Base-by-base conservation (phyloP, 345 rosid species). In the Arabidopsis suecica region DNA sequence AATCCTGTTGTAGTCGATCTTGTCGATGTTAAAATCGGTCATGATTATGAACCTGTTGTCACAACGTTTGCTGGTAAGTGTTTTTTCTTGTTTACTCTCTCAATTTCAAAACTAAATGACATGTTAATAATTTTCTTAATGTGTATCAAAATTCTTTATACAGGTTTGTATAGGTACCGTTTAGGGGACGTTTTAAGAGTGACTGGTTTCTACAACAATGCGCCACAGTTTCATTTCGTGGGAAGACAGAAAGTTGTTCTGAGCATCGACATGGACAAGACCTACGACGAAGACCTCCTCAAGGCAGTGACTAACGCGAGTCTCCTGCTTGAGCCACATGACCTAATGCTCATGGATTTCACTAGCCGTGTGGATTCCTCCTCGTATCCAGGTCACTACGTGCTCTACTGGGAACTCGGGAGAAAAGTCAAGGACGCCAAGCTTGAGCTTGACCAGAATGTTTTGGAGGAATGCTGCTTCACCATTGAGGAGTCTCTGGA, bases 121-220 rank as follows among this genome's bases (percentile, higher is more conserved):
- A 55, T 28, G 7, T 6, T 13, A 55, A 56, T 7, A 7, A 6
- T 56, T 32, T 14, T 30, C 37, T 13, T 28, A 30, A 20, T 8
- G 10, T 9, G 59, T 14, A 44, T 44, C 0, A 6, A 48, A 18
- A 16, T 7, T 28, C 4, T 49, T 0, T 49, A 20, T 28, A 16
- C 83, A 93, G 98, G 98, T n/a, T 68, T 93, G 9, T 88, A 85
- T 49, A 81, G 98, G 69, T 93, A 89, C 79, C 83, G 91, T 76
- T 82, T 90, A 7, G 97, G 93, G 4, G 98, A 93, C 77, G 85
- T 93, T 75, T 86, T 90, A 25, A 69, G 77, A 88, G 93, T 84
- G 56, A 83, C 97, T 0, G 93, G 89, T 38, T 93, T 90, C 83
- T 71, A 90, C 85, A 87, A 90, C 78, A 85, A 81, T 5, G 89